Evolutionary conservation across 2,329 filamentous ascomycete genomes (phyloP).

Genomic region (Aureobasidium melanogenum): DNA sequence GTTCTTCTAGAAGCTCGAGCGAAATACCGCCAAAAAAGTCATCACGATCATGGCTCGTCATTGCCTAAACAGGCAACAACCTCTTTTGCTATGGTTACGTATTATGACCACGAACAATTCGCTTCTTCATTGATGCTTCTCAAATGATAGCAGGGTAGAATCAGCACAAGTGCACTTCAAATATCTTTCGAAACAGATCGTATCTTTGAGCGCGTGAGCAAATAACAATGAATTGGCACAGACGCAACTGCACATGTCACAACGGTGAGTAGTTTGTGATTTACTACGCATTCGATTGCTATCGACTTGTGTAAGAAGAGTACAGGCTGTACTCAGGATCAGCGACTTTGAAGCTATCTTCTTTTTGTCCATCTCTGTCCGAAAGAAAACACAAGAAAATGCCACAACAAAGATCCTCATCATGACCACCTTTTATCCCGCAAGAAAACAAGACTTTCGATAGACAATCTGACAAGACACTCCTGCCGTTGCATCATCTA

Average conservation of each 20-base stretch:
- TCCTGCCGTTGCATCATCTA: neutral
- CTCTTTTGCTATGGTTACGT: neutral
- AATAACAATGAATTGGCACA: neutral
- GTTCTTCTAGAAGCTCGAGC: neutral
- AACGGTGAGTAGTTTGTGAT: neutral
- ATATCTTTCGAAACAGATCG: neutral
- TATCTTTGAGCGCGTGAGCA: neutral
- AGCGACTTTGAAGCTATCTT: neutral
- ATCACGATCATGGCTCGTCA: neutral
- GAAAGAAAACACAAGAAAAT: neutral
- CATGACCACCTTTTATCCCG: neutral
- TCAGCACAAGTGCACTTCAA: too few species aligned
- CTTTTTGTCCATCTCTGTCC: neutral
- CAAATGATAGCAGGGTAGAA: too few species aligned
- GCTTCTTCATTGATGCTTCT: neutral
- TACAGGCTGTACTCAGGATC: neutral
- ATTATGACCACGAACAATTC: too few species aligned
- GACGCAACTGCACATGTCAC: neutral
- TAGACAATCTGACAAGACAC: neutral
- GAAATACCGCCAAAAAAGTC: neutral
- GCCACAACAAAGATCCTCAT: neutral
- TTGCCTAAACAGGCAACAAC: neutral
- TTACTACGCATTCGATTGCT: neutral
- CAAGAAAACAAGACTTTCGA: neutral
- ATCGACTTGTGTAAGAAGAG: neutral